These are phyloP conservation scores for Mayamaea pseudoterrestris DNA, from an alignment of 108 stramenopile species.

Conservation along the genomic window DNA sequence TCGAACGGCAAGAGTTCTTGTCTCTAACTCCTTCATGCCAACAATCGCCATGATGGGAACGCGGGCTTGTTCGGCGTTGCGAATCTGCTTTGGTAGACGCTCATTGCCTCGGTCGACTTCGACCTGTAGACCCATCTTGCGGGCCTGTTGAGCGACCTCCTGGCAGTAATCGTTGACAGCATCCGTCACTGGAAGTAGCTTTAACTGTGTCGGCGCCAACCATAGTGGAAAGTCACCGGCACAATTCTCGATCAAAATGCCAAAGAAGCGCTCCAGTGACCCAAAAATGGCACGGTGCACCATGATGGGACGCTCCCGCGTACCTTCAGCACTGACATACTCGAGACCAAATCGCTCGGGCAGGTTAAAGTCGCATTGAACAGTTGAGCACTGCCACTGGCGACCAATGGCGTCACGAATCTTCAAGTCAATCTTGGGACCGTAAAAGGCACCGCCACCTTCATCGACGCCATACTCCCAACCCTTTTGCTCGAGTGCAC, in stretches of 20 bases:
- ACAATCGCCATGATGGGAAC: slow-evolving; percentile 93
- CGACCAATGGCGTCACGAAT: slow-evolving; percentile 97
- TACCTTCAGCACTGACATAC: slow-evolving; percentile 72
- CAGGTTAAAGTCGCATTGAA: slow-evolving; percentile 97
- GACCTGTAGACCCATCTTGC: slow-evolving; percentile 67
- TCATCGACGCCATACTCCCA: slow-evolving; percentile 92
- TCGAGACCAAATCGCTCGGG: slow-evolving; percentile 95
- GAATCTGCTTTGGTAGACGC: slow-evolving; percentile 93
- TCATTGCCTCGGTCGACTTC: slow-evolving; percentile 85
- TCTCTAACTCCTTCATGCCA: slow-evolving; percentile 86
- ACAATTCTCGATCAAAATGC: slow-evolving; percentile 90
- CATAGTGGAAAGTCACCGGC: slow-evolving; percentile 94
- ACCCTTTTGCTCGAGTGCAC: slow-evolving; percentile 81
- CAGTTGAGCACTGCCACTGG: slow-evolving; percentile 96
- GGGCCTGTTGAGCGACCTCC: slow-evolving; percentile 72
- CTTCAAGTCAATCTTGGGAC: slow-evolving; percentile 97
- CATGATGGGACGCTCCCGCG: slow-evolving; percentile 79
- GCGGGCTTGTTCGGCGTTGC: slow-evolving; percentile 87
- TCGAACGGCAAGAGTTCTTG: slow-evolving; percentile 72
- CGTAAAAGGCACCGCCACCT: slow-evolving; percentile 97
- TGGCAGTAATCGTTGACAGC: slow-evolving; percentile 79
- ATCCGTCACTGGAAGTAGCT: slow-evolving; percentile 91
- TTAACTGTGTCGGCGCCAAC: slow-evolving; percentile 88
- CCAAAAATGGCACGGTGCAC: slow-evolving; percentile 97
- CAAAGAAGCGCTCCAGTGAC: slow-evolving; percentile 97